Base-by-base conservation (phyloP, 2,329 filamentous ascomycete genomes). In the Penicillium sp. region DNA sequence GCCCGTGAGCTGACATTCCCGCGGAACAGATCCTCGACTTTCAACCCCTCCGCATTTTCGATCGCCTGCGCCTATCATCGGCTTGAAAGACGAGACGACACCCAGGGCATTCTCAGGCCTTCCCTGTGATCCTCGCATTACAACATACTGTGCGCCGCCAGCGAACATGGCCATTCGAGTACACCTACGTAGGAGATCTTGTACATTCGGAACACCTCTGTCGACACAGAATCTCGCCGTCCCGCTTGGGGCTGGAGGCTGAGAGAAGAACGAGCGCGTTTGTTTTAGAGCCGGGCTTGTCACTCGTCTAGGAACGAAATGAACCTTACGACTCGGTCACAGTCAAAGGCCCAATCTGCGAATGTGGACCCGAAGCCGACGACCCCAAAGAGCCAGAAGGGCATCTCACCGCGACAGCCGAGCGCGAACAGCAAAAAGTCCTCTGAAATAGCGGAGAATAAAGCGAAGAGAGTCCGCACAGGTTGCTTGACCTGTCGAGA, bases 401-500 rank as follows among this genome's bases (percentile, higher is more conserved):
- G 35, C 42, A 42, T 50, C 37, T 52, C 57, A 28, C 49, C 58
- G 25, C 54, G 48, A 33, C 47, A 44, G 10, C 38, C 50, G 4
- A 55, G 50, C 32, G 52, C 48, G 49, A 59, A 53, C 38, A 62
- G 59, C 42, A 63, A 61, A 27, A 65, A 61, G 29, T 48, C 56
- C 20, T 55, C 53, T 2, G 55, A 65, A 12, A 46, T 54, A 3
- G 47, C 55, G n/a, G 55, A 61, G 15, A 63, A 58, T 4, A 92
- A 91, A 68, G 84, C 89, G n/a, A 92, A 86, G 72, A 80, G 91
- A 56, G 89, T 95, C 15, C 83, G 92, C 41, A 96, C 91, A 3
- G 91, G 91, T 32, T 96, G 91, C 67, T 74, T 95, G 57, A 96
- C 91, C 2, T 96, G 91, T 70, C 80, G 91, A 59, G 88, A 95